Evolutionary conservation across 345 rosid genomes (phyloP).

Genomic region (Litchi chinensis): DNA sequence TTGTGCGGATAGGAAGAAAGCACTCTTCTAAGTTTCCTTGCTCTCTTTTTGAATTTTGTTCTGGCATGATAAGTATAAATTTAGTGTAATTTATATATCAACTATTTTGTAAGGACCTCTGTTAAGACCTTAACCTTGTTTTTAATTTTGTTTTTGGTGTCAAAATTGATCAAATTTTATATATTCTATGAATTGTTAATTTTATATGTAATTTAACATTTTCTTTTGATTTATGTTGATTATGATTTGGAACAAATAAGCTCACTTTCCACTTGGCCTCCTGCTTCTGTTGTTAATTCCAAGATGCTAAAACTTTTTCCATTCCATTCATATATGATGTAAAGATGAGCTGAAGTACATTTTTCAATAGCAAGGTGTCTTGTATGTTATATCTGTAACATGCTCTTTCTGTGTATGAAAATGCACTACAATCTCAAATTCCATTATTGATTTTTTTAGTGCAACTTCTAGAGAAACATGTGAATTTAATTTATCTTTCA

Average conservation of each 20-base stretch:
- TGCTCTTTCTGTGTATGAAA: neutral
- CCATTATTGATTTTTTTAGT: neutral
- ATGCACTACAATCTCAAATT: neutral
- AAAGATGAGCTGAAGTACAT: neutral
- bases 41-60: too few species aligned
- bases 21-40: neutral
- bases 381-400: neutral
- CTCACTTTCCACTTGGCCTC: too few species aligned
- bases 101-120: neutral
- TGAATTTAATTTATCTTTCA: neutral
- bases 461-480: neutral
- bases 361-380: neutral
- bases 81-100: neutral
- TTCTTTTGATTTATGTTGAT: neutral
- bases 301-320: neutral
- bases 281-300: too few species aligned
- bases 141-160: neutral
- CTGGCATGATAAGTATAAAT: neutral
- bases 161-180: neutral
- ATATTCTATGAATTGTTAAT: neutral
- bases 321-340: neutral
- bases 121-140: neutral
- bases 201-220: neutral
- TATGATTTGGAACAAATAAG: too few species aligned
- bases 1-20: neutral